Evolutionary conservation across 2,329 filamentous ascomycete species (phyloP).

Genomic region (Fusarium floridanum): DNA sequence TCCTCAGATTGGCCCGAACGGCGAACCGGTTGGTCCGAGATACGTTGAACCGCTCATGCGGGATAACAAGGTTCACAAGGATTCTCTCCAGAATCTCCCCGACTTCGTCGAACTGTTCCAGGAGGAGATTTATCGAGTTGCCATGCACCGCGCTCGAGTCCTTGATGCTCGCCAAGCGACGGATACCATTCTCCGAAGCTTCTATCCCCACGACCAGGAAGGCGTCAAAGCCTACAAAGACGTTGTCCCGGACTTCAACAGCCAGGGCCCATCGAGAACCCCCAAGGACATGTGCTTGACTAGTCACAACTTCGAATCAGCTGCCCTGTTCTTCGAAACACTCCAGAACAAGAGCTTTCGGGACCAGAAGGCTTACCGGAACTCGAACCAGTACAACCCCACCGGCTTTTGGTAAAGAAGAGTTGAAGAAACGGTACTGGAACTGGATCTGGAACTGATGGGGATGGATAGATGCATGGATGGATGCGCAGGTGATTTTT

Average conservation of each 20-base stretch:
- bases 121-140: background rate
- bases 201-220: background rate
- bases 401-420: background rate
- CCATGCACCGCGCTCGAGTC: constrained; percentile 24
- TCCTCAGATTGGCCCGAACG: constrained; percentile 21
- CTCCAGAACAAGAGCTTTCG: background rate
- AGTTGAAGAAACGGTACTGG: background rate
- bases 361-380: background rate
- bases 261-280: background rate
- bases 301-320: background rate
- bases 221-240: background rate
- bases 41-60: constrained; percentile 34
- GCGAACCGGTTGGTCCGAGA: constrained; percentile 15
- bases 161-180: constrained; percentile 39
- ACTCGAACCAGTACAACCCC: background rate
- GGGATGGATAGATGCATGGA: background rate
- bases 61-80: constrained; percentile 45
- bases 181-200: constrained; percentile 3
- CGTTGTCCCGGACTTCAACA: constrained; percentile 20
- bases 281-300: background rate
- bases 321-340: background rate
- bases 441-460: background rate
- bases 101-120: background rate
- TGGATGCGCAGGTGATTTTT: background rate
- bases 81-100: constrained; percentile 50